Evolutionary conservation across 805 yeast species (phyloP).

Genomic region (Wickerhamiella azyma): DNA sequence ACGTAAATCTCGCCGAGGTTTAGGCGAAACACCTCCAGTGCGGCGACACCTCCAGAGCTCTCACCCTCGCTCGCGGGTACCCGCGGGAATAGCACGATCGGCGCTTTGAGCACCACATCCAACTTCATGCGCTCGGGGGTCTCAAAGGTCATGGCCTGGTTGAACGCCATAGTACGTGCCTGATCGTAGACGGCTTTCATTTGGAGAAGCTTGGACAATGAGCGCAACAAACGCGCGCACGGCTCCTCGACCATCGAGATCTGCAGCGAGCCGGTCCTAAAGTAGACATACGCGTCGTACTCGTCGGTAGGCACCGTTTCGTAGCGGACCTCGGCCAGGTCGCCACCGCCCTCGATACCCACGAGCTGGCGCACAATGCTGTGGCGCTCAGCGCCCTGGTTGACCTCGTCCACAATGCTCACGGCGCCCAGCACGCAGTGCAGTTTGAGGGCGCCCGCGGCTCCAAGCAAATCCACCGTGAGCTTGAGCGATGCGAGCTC

Average conservation of each 20-base stretch:
- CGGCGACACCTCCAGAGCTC: constrained; percentile 27
- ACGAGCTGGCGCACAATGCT: constrained; percentile 52
- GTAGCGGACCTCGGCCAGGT: constrained; percentile 68
- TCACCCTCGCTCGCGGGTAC: too few relatives aligned
- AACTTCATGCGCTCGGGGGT: constrained; percentile 51
- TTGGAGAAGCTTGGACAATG: constrained; percentile 56
- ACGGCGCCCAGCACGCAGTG: constrained; percentile 64
- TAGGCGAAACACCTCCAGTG: constrained; percentile 44
- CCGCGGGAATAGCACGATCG: constrained; percentile 64
- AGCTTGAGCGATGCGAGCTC: constrained; percentile 61
- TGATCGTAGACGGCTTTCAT: constrained; percentile 85
- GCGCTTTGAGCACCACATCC: constrained; percentile 63
- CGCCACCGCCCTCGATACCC: constrained; percentile 71
- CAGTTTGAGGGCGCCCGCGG: constrained; percentile 61
- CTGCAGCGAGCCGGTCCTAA: constrained; percentile 62
- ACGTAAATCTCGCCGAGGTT: constrained; percentile 75
- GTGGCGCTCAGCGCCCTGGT: constrained; percentile 39
- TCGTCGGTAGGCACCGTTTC: constrained; percentile 41
- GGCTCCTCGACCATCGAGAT: constrained; percentile 75
- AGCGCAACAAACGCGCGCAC: constrained; percentile 49
- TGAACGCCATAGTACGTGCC: constrained; percentile 78
- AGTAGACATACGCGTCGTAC: constrained; percentile 43
- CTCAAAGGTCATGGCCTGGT: constrained; percentile 57
- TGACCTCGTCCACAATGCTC: constrained; percentile 62
- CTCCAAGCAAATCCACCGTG: constrained; percentile 54